A percentile compares a stretch with the other conserved stretches of the same genome.
Evolutionary conservation across 1,284 basidiomycete species (phyloP).

Genomic region (Tausonia pullulans): DNA sequence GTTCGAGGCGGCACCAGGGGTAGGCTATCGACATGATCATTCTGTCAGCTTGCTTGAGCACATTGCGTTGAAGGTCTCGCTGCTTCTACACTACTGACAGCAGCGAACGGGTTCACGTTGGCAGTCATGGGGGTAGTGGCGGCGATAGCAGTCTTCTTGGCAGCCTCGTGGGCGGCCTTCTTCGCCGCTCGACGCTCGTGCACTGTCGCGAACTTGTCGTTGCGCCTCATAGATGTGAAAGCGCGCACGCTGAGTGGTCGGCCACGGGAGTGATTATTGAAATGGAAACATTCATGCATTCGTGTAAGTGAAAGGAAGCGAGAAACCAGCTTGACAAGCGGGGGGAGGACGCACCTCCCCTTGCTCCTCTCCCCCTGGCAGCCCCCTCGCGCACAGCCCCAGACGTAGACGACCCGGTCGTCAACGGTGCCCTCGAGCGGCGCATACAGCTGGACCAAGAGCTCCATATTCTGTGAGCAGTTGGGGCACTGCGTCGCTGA

Average conservation of each 20-base stretch:
- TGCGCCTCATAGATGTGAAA: slow-evolving; percentile 29
- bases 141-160: not conserved
- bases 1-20: not conserved
- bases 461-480: slow-evolving; percentile 30
- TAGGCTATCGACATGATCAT: not conserved
- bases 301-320: not conserved
- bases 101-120: slow-evolving; percentile 31
- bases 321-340: not conserved
- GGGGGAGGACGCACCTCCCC: slow-evolving; percentile 25
- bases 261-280: not conserved
- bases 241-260: slow-evolving; percentile 27
- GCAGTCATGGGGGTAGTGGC: not conserved
- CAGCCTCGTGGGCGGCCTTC: slow-evolving; percentile 20
- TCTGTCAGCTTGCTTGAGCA: not conserved
- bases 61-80: not conserved
- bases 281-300: not conserved
- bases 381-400: slow-evolving; percentile 27
- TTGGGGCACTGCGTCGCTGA: slow-evolving; percentile 21
- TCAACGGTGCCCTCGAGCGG: slow-evolving; percentile 35
- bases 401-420: slow-evolving; percentile 35
- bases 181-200: slow-evolving; percentile 27
- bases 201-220: slow-evolving; percentile 33
- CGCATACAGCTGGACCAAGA: slow-evolving; percentile 35
- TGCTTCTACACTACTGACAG: not conserved
- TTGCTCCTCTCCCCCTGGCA: slow-evolving; percentile 29